A percentile compares a stretch with the other conserved stretches of the same genome.
Conservation (phyloP, 192 early-diverging fungal genomes). For the Geranomyces variabilis region DNA sequence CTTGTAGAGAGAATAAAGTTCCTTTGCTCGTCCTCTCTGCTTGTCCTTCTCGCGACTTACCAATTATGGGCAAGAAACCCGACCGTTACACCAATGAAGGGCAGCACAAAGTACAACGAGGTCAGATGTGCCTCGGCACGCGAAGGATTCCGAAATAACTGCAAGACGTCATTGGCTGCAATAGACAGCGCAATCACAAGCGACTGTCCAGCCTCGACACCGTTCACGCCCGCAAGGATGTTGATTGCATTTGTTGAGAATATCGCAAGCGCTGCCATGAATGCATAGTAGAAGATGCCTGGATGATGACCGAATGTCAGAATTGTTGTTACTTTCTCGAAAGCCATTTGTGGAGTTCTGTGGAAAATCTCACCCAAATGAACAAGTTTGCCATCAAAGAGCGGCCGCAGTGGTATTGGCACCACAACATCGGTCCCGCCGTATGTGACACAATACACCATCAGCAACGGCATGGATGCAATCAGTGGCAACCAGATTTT, state of each 20-base stretch:
- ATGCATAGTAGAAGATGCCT: conserved; percentile 90
- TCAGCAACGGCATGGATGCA: conserved; percentile 89
- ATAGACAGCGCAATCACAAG: conserved; percentile 89
- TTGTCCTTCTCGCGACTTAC: conserved; percentile 38
- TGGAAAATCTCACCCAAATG: conserved; percentile 69
- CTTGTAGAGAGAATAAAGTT: background rate
- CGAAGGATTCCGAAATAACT: conserved; percentile 64
- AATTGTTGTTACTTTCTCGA: too few species aligned
- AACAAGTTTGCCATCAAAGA: conserved; percentile 68
- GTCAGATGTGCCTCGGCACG: conserved; percentile 79
- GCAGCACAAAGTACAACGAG: conserved; percentile 88
- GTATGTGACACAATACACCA: conserved; percentile 90
- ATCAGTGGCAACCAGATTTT: conserved; percentile 93
- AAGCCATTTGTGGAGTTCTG: background rate
- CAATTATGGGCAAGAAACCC: conserved; percentile 89
- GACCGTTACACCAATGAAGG: conserved; percentile 84
- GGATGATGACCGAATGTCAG: background rate
- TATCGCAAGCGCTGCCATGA: conserved; percentile 83
- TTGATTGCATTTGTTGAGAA: conserved; percentile 99
- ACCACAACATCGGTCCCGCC: conserved; percentile 84
- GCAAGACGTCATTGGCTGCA: conserved; percentile 70
- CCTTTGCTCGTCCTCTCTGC: background rate
- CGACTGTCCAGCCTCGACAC: conserved; percentile 92
- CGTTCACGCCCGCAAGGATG: conserved; percentile 97
- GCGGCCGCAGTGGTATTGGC: conserved; percentile 77